phyloP scores from a whole-genome alignment of 257 asterid genomes.

The Solanum infundibuliforme region DNA sequence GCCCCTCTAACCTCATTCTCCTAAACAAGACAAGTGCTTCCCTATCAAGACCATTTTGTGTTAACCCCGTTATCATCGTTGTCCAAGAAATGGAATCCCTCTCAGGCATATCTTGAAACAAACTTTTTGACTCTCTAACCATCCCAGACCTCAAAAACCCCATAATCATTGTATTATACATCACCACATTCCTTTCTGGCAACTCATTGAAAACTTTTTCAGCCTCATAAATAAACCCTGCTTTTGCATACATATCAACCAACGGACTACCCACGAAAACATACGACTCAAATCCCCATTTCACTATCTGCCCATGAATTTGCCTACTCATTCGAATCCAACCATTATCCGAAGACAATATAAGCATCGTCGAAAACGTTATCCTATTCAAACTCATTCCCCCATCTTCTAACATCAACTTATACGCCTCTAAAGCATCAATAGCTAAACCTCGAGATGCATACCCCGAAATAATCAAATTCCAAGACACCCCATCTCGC shows the following conservation, averaged over 20 bases:
- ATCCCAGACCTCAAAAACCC: slow-evolving; percentile 29
- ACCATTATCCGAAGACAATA: slow-evolving; percentile 47
- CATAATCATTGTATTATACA: slow-evolving; percentile 29
- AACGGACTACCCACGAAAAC: slow-evolving; percentile 77
- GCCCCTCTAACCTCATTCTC: slow-evolving; percentile 50
- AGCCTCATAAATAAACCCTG: slow-evolving; percentile 49
- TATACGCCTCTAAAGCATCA: slow-evolving; percentile 61
- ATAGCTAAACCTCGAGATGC: slow-evolving; percentile 29
- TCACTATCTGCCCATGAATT: slow-evolving; percentile 72
- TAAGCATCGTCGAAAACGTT: slow-evolving; percentile 52
- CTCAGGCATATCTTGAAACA: slow-evolving; percentile 53
- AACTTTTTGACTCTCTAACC: slow-evolving; percentile 21
- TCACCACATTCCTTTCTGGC: slow-evolving; percentile 29
- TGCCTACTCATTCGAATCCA: slow-evolving; percentile 58
- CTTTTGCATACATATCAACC: slow-evolving; percentile 81
- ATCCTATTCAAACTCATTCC: slow-evolving; percentile 52
- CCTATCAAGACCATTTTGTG: slow-evolving; percentile 41
- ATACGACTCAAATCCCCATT: slow-evolving; percentile 57
- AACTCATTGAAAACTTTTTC: slow-evolving; percentile 36
- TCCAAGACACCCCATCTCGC: slow-evolving; percentile 89
- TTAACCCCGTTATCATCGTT: slow-evolving; percentile 67
- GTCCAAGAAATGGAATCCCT: slow-evolving; percentile 90
- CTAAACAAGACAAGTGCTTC: slow-evolving; percentile 46
- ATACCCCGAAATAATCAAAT: slow-evolving; percentile 74
- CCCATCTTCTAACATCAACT: slow-evolving; percentile 53